Evolutionary conservation across 2,329 filamentous ascomycete genomes (phyloP).

Genomic region (Cytospora chrysosperma): DNA sequence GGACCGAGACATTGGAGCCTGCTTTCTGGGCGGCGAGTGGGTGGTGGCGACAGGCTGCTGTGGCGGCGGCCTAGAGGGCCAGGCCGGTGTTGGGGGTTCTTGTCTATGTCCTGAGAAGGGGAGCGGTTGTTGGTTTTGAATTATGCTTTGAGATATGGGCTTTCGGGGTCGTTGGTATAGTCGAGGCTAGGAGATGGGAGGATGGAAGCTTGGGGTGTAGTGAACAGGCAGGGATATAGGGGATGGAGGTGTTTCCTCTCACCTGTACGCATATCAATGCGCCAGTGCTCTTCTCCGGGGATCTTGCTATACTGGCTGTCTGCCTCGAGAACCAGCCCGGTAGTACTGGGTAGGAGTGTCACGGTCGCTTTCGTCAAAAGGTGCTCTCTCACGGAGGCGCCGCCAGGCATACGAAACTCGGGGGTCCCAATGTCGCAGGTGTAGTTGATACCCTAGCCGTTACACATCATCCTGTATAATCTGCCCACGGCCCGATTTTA

Average conservation of each 20-base stretch:
- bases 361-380: neutral
- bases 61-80: no score
- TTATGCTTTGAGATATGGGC: no score
- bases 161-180: no score
- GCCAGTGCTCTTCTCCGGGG: neutral
- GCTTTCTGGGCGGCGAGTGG: no score
- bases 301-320: neutral
- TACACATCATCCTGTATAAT: no score
- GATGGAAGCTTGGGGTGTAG: no score
- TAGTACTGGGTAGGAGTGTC: neutral
- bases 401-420: neutral
- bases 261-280: neutral
- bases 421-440: neutral
- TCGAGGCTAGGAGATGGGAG: no score
- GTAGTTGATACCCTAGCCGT: no score
- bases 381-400: neutral
- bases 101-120: neutral
- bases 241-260: neutral
- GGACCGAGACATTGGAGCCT: no score
- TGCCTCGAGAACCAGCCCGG: neutral
- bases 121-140: neutral
- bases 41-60: neutral
- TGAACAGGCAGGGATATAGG: neutral
- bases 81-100: no score
- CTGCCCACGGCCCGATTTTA: no score